Evolutionary conservation across 2,329 filamentous ascomycete species (phyloP), one percentile per base, ranked within the genome.

Genomic region (Trichoderma arundinaceum): DNA sequence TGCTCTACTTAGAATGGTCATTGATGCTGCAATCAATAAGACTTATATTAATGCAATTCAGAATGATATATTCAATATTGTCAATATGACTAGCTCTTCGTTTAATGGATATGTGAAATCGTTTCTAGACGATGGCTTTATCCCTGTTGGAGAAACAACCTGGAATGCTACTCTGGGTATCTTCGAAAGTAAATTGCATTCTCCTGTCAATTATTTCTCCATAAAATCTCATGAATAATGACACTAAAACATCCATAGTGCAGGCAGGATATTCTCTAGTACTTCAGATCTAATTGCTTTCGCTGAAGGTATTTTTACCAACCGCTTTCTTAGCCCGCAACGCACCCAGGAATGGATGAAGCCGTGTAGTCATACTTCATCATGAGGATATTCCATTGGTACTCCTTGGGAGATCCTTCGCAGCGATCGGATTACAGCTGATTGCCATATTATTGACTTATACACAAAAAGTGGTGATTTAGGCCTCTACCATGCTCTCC

Each of bases 331-430:
- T 3, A 71, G 77, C 0, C 72, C 77, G 0, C 69, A 70, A 7
- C 67, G 77, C 52, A 82, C 83, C 0, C 74, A 79, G 1, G 70
- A 73, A 19, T 84, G 80, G 81, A 72, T 83, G 52, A 80, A 82
- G 67, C 81, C 77, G 8, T 67, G 72, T 5, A 71, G 73, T 1
- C 74, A 75, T 68, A 80, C 77, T 2, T 76, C 76, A 0, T 74
- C 72, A 3, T 69, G 72, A 35, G 74, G 73, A 17, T 71, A 74
- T 51, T 75, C 76, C 4, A 72, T 83, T 51, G 81, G 82, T 13
- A 74, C 74, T 4, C 79, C 79, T 1, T 84, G 81, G 80, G 81
- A 83, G 71, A 83, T 83, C 51, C 69, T 75, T 61, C 77, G 77
- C 41, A 70, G 73, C 48, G 69, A 76, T 58, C 72, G 72, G 64